Evolutionary conservation across 768 basidiomycete species (phyloP).

Genomic region (Tephrocybe sp.): DNA sequence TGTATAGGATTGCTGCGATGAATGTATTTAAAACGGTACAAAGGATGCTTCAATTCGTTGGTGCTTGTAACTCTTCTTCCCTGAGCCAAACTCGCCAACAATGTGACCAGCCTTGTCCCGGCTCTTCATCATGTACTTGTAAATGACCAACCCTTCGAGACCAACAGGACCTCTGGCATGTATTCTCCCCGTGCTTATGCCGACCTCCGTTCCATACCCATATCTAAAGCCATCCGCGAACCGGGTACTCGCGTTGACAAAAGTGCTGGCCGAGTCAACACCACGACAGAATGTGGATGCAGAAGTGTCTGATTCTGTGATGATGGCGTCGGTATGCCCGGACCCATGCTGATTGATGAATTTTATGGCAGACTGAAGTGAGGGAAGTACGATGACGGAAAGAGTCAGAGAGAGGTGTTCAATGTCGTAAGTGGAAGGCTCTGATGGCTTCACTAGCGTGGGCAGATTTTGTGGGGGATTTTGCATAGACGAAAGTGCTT

Average conservation of each 20-base stretch:
- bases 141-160: constrained; percentile 88
- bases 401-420: constrained; percentile 89
- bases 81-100: constrained; percentile 82
- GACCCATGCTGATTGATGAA: constrained; percentile 94
- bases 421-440: constrained; percentile 70
- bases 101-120: constrained; percentile 72
- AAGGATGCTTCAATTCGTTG: constrained; percentile 38
- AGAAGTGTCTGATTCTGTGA: constrained; percentile 74
- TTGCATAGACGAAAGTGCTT: constrained; percentile 44
- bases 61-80: constrained; percentile 78
- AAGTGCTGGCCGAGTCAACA: constrained; percentile 91
- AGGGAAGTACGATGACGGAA: constrained; percentile 75
- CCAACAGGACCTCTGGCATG: constrained; percentile 97
- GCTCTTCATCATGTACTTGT: constrained; percentile 94
- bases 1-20: no score
- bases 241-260: constrained; percentile 92
- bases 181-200: constrained; percentile 94
- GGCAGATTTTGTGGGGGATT: constrained; percentile 38
- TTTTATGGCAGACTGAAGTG: constrained; percentile 70
- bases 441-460: constrained; percentile 52
- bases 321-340: constrained; percentile 92
- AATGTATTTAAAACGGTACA: constrained; percentile 43
- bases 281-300: constrained; percentile 79
- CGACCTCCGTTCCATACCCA: constrained; percentile 97
- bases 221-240: constrained; percentile 97